Conservation (phyloP, 2,329 filamentous ascomycete species). For the Talaromyces rugulosus region DNA sequence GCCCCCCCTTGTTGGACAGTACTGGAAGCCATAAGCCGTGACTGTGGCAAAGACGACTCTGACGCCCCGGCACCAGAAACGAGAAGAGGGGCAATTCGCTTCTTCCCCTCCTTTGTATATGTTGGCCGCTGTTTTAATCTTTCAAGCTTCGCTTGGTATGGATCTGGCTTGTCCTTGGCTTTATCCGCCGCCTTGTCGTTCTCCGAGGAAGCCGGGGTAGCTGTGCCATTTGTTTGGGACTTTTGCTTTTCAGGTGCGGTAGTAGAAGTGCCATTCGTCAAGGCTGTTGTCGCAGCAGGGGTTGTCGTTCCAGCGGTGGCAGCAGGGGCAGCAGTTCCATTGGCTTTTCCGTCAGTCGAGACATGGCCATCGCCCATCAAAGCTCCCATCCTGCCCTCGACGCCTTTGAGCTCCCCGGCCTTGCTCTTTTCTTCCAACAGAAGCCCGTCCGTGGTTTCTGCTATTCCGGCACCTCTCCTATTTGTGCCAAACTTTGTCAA, state of each 20-base stretch:
- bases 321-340: slow-evolving; percentile 42
- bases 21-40: slow-evolving; percentile 76
- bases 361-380: slow-evolving; percentile 80
- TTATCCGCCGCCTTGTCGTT: slow-evolving; percentile 36
- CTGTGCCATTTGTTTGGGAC: slow-evolving; percentile 32
- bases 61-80: slow-evolving; percentile 85
- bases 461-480: slow-evolving; percentile 80
- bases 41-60: slow-evolving; percentile 82
- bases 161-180: slow-evolving; percentile 44
- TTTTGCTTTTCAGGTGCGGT: slow-evolving; percentile 29
- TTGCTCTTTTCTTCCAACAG: slow-evolving; percentile 88
- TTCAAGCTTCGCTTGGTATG: slow-evolving; percentile 57
- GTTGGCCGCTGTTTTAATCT: slow-evolving; percentile 86
- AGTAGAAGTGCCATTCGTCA: slow-evolving; percentile 44
- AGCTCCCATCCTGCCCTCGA: slow-evolving; percentile 95
- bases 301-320: slow-evolving; percentile 14
- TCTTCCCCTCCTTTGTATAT: slow-evolving; percentile 94
- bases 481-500: slow-evolving; percentile 89
- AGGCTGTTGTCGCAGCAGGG: background rate
- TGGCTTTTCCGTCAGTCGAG: slow-evolving; percentile 47
- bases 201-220: slow-evolving; percentile 23
- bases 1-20: slow-evolving; percentile 59
- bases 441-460: slow-evolving; percentile 86
- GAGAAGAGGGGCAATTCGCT: slow-evolving; percentile 85
- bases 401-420: slow-evolving; percentile 80